Evolutionary conservation across 2,329 filamentous ascomycete species (phyloP).

Genomic region (Fusarium sororula): DNA sequence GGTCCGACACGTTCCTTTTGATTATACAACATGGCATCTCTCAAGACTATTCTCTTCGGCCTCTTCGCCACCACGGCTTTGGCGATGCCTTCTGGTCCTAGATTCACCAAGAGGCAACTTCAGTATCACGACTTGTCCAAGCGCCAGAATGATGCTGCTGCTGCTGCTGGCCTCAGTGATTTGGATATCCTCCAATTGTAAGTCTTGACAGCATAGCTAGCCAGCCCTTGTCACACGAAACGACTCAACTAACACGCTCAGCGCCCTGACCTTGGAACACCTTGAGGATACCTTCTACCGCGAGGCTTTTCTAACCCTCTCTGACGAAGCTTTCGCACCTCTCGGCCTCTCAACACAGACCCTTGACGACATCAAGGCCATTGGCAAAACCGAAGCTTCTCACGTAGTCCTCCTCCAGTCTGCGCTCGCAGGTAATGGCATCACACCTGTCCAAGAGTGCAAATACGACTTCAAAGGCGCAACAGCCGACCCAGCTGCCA

Average conservation of each 20-base stretch:
- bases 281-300: constrained; percentile 79
- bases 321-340: constrained; percentile 70
- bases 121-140: constrained; percentile 58
- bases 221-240: neutral
- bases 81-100: constrained; percentile 58
- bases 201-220: constrained; percentile 37
- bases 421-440: constrained; percentile 62
- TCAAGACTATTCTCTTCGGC: constrained; percentile 55
- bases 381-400: constrained; percentile 69
- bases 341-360: constrained; percentile 45
- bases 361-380: constrained; percentile 63
- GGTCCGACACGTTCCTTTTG: constrained; percentile 30
- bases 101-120: constrained; percentile 55
- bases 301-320: constrained; percentile 74
- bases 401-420: constrained; percentile 55
- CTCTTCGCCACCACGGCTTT: constrained; percentile 56
- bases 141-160: constrained; percentile 60
- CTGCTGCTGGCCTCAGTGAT: constrained; percentile 58
- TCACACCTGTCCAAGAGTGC: constrained; percentile 74
- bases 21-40: constrained; percentile 46
- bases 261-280: constrained; percentile 76
- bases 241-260: constrained; percentile 20
- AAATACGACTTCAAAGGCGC: constrained; percentile 79
- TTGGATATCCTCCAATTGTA: constrained; percentile 69
- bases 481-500: constrained; percentile 70